Base-by-base conservation (phyloP, 169 alveolate species). In the Eimeria acervulina region DNA sequence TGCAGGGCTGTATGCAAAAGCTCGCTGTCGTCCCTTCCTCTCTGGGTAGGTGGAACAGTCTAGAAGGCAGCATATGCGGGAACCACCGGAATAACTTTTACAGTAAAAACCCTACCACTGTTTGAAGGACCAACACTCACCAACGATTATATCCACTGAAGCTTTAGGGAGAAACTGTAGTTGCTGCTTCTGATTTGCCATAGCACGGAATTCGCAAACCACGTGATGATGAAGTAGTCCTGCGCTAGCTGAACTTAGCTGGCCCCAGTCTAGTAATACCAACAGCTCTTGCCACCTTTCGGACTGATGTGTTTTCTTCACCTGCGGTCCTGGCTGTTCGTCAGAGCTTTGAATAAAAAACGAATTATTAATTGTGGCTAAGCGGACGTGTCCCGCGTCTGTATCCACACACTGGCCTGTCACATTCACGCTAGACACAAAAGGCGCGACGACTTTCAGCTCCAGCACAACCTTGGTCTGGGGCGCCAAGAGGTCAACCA, bases 221-320 rank as follows among this genome's bases (percentile, higher is more conserved):
- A 85, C 93, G 93, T 59, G 93, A n/a, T 85, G 93, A 47, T 59
- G 93, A 36, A 55, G 93, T 40, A 85, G 81, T n/a, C 93, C 93
- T 1, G 81, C 93, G 15, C 59, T 85, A 23, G 63, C 78, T 59
- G 93, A 81, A 61, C 70, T 61, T 51, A 85, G 61, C 44, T 33
- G 59, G 23, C 31, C 61, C 93, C 93, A 85, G 80, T 85, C 80
- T 23, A 85, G 93, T 28, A 85, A 63, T 33, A 85, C 5, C 42
- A 61, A 59, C 6, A 85, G 61, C 61, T 85, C 38, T 23, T 36
- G 38, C 93, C 81, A 85, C 13, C 7, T 40, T 47, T 59, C 19
- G 28, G 13, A 42, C 70, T 21, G 38, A 40, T 85, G 28, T 7
- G 42, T 28, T 42, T 38, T 38, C 15, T 85, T 80, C 33, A 19